A percentile compares a stretch with the other conserved stretches of the same genome.
These are phyloP conservation scores for Claviceps fusiformis DNA, from an alignment of 2,329 filamentous ascomycete genomes.

Conservation along the genomic window DNA sequence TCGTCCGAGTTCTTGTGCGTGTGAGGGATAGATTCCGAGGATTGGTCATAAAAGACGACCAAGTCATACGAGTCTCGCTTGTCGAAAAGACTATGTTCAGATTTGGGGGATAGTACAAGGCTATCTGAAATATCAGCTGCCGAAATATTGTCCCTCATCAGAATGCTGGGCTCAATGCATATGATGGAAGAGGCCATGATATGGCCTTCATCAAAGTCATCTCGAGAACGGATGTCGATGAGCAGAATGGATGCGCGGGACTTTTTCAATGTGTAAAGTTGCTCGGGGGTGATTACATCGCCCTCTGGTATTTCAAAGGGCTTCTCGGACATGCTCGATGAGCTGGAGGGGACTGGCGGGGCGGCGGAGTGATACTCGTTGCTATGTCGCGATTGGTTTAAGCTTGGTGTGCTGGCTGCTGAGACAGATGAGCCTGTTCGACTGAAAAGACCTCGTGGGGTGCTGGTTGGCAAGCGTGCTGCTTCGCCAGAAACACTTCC, in stretches of 20 bases:
- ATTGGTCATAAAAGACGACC: conserved; percentile 80
- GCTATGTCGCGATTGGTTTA: conserved; percentile 15
- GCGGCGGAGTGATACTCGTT: conserved; percentile 19
- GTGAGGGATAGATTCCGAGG: conserved; percentile 37
- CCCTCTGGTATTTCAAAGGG: conserved; percentile 36
- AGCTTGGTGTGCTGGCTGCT: conserved; percentile 14
- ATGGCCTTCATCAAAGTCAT: conserved; percentile 77
- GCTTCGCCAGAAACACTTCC: conserved; percentile 54
- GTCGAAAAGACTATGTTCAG: conserved; percentile 64
- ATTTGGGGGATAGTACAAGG: conserved; percentile 55
- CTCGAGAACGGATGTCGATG: conserved; percentile 71
- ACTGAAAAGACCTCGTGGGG: conserved; percentile 48
- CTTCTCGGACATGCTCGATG: conserved; percentile 22
- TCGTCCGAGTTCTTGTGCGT: conserved; percentile 24
- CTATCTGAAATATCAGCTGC: conserved; percentile 51
- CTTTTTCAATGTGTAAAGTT: conserved; percentile 57
- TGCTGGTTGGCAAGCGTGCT: conserved; percentile 51
- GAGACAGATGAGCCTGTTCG: conserved; percentile 41
- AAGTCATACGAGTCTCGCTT: conserved; percentile 65
- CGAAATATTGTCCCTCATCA: conserved; percentile 53
- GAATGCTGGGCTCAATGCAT: conserved; percentile 72
- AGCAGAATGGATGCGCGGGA: conserved; percentile 51
- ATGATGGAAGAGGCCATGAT: conserved; percentile 74
- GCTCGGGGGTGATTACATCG: conserved; percentile 50
- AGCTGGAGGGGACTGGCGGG: conserved; percentile 15